Percentiles rank a stretch among this genome's conserved stretches.
Evolutionary conservation across 768 basidiomycete genomes (phyloP).

Genomic region (Lentinula sp.): DNA sequence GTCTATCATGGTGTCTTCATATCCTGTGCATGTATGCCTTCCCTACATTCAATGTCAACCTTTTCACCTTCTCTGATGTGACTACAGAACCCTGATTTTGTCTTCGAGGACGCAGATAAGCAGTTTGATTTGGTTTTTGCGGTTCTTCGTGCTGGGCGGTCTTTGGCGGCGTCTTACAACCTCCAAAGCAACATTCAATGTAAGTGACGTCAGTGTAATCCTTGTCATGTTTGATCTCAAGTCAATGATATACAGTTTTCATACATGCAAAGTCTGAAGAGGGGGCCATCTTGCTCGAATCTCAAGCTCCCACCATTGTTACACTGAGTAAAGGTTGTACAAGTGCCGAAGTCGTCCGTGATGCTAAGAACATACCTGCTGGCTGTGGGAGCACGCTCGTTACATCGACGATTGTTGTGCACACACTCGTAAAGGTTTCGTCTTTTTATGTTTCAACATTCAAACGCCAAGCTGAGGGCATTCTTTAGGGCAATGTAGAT

Average conservation of each 20-base stretch:
- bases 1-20: slow-evolving; percentile 86
- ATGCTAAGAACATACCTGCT: slow-evolving; percentile 64
- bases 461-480: background rate
- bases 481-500: slow-evolving; percentile 77
- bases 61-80: background rate
- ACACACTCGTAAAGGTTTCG: slow-evolving; percentile 81
- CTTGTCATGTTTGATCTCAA: background rate
- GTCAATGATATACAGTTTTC: slow-evolving; percentile 51
- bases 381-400: slow-evolving; percentile 87
- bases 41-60: background rate
- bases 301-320: slow-evolving; percentile 69
- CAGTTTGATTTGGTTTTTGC: slow-evolving; percentile 84
- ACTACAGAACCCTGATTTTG: slow-evolving; percentile 52
- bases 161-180: slow-evolving; percentile 85
- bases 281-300: slow-evolving; percentile 62
- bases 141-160: slow-evolving; percentile 73
- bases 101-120: slow-evolving; percentile 68
- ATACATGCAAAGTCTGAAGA: slow-evolving; percentile 60
- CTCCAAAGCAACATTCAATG: slow-evolving; percentile 81
- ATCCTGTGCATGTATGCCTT: slow-evolving; percentile 68
- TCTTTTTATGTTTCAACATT: background rate
- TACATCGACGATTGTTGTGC: slow-evolving; percentile 64
- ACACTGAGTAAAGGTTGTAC: slow-evolving; percentile 88
- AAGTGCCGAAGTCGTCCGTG: slow-evolving; percentile 60
- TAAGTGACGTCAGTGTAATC: slow-evolving; percentile 45